These are phyloP conservation scores for Mycosphaerella sp. DNA, from an alignment of 2,329 filamentous ascomycete genomes.

Conservation along the genomic window DNA sequence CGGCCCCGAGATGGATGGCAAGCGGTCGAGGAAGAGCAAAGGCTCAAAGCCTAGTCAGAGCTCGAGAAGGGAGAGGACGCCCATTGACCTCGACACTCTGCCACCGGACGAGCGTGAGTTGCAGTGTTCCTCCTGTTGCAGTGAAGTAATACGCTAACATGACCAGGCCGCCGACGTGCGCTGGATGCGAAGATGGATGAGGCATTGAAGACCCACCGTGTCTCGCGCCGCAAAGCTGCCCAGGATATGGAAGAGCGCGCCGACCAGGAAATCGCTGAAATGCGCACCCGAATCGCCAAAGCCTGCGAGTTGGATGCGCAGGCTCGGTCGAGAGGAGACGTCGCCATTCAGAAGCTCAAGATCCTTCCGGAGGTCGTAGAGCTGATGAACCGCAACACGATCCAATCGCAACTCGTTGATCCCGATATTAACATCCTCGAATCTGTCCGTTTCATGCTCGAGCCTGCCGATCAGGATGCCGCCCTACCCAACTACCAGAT, in stretches of 20 bases:
- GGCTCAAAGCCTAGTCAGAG: constrained; percentile 37
- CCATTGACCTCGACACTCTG: constrained; percentile 69
- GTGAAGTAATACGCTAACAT: constrained; percentile 19
- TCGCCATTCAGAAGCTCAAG: constrained; percentile 87
- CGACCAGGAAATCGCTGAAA: constrained; percentile 79
- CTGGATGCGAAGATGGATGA: constrained; percentile 84
- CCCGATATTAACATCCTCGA: constrained; percentile 93
- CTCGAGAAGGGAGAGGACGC: constrained; percentile 42
- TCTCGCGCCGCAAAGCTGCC: constrained; percentile 72
- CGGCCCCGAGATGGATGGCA: constrained; percentile 49
- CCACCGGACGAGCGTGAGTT: constrained; percentile 72
- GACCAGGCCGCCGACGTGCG: constrained; percentile 62
- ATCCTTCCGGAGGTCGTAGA: constrained; percentile 85
- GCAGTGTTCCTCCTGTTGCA: neutral
- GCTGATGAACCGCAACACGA: constrained; percentile 81
- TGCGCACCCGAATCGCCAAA: constrained; percentile 84
- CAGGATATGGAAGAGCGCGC: constrained; percentile 87
- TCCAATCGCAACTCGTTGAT: constrained; percentile 78
- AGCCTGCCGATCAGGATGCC: constrained; percentile 80
- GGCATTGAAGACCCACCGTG: constrained; percentile 75
- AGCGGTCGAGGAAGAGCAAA: constrained; percentile 47
- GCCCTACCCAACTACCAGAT: constrained; percentile 95
- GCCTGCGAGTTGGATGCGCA: constrained; percentile 82
- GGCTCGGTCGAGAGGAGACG: constrained; percentile 69
- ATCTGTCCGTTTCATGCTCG: constrained; percentile 93